A percentile compares a stretch with the other conserved stretches of the same genome.
Conservation (phyloP, 257 asterid genomes). For the Striga asiatica region DNA sequence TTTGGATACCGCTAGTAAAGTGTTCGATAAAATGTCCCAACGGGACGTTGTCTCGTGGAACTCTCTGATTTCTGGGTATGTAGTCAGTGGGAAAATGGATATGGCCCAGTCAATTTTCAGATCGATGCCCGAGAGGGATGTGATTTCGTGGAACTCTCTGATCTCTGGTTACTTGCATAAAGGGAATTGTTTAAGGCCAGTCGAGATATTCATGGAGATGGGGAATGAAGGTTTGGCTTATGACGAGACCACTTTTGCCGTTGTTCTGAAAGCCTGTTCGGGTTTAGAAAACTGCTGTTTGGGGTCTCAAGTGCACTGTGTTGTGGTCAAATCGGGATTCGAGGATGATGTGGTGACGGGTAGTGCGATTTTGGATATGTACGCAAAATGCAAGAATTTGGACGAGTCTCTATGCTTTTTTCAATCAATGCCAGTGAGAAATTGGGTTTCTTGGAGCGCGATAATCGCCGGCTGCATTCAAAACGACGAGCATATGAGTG, state of each 20-base stretch:
- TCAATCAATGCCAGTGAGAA: slow-evolving; percentile 47
- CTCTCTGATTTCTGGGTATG: slow-evolving; percentile 60
- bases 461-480: slow-evolving; percentile 64
- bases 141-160: slow-evolving; percentile 77
- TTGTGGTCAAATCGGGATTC: slow-evolving; percentile 45
- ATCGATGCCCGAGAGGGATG: slow-evolving; percentile 62
- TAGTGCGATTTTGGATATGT: slow-evolving; percentile 74
- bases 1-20: slow-evolving; percentile 37
- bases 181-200: slow-evolving; percentile 30
- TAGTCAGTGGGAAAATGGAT: slow-evolving; percentile 26
- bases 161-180: slow-evolving; percentile 71
- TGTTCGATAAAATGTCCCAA: slow-evolving; percentile 62
- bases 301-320: slow-evolving; percentile 60
- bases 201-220: slow-evolving; percentile 43
- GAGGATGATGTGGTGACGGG: slow-evolving; percentile 62
- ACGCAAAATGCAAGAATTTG: slow-evolving; percentile 72
- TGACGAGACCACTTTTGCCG: slow-evolving; percentile 64
- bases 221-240: slow-evolving; percentile 42
- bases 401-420: slow-evolving; percentile 42
- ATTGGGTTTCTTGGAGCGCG: slow-evolving; percentile 90
- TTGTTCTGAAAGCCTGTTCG: slow-evolving; percentile 56
- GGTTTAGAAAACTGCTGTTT: slow-evolving; percentile 30
- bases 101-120: slow-evolving; percentile 39
- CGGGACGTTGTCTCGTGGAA: slow-evolving; percentile 68
- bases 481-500: slow-evolving; percentile 36